Percentiles rank a stretch among this genome's conserved stretches.
Evolutionary conservation across 2,329 filamentous ascomycete genomes (phyloP).

Genomic region (Aspergillus arachidicola): DNA sequence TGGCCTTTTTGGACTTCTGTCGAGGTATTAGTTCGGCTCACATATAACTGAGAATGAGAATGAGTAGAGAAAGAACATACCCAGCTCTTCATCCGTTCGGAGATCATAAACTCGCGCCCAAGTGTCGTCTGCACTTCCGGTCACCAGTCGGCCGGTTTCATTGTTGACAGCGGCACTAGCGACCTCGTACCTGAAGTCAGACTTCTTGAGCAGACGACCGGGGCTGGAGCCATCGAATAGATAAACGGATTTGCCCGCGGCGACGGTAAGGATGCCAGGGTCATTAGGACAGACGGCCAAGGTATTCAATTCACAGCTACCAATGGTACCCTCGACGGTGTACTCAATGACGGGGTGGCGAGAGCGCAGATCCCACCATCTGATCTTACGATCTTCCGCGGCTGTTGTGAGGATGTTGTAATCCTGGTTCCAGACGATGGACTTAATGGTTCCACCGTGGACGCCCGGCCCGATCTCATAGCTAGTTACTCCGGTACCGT

Average conservation of each 20-base stretch:
- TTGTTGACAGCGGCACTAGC: slow-evolving; percentile 88
- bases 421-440: slow-evolving; percentile 90
- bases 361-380: slow-evolving; percentile 89
- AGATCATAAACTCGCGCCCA: slow-evolving; percentile 96
- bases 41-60: background rate
- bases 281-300: slow-evolving; percentile 63
- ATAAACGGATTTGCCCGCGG: slow-evolving; percentile 91
- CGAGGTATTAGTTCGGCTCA: background rate
- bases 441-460: slow-evolving; percentile 89
- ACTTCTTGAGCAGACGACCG: slow-evolving; percentile 72
- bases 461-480: slow-evolving; percentile 87
- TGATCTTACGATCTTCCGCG: slow-evolving; percentile 83
- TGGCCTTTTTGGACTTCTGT: slow-evolving; percentile 92
- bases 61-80: slow-evolving; percentile 41
- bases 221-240: slow-evolving; percentile 81
- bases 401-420: slow-evolving; percentile 89
- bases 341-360: slow-evolving; percentile 75
- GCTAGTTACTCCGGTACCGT: slow-evolving; percentile 54
- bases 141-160: slow-evolving; percentile 78
- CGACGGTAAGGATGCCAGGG: slow-evolving; percentile 78
- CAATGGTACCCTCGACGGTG: slow-evolving; percentile 80
- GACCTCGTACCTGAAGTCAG: slow-evolving; percentile 79
- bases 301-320: slow-evolving; percentile 85
- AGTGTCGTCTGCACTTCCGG: slow-evolving; percentile 87
- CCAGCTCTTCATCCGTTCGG: slow-evolving; percentile 77